Conservation (phyloP, 2,329 filamentous ascomycete species). For the Fusarium sp. region DNA sequence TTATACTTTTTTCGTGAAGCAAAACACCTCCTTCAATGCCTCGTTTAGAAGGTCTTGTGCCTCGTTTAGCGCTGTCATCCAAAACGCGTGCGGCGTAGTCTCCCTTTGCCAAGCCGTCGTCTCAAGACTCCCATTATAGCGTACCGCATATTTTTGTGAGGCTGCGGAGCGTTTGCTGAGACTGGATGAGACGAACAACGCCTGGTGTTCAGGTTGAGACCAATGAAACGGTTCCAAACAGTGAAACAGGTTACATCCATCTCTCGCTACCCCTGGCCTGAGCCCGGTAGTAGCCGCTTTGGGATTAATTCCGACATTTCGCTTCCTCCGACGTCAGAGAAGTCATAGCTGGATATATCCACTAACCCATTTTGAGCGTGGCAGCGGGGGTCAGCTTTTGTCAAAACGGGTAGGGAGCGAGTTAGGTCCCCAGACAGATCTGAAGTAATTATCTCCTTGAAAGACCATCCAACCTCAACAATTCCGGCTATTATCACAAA, state of each 20-base stretch:
- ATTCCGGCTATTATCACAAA: too few relatives aligned
- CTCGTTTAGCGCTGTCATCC: neutral
- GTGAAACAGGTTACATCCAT: neutral
- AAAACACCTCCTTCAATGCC: neutral
- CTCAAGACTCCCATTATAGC: neutral
- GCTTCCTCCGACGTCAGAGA: neutral
- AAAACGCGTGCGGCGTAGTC: neutral
- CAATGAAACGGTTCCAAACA: neutral
- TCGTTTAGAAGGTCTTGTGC: neutral
- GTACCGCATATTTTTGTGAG: neutral
- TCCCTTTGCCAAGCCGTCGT: neutral
- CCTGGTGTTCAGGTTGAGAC: neutral
- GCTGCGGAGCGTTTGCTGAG: neutral
- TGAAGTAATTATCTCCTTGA: too few relatives aligned
- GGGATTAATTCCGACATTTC: neutral
- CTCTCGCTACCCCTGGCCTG: neutral
- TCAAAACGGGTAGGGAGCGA: neutral
- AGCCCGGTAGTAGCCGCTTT: neutral
- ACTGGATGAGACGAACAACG: neutral
- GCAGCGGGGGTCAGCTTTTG: neutral
- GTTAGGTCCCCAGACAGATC: neutral
- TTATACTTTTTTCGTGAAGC: slow-evolving; percentile 6
- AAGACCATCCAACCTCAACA: too few relatives aligned
- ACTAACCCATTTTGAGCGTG: fast-evolving
- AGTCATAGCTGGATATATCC: neutral